Conservation (phyloP, 352 stramenopile genomes). For the Thraustochytrium sp. region DNA sequence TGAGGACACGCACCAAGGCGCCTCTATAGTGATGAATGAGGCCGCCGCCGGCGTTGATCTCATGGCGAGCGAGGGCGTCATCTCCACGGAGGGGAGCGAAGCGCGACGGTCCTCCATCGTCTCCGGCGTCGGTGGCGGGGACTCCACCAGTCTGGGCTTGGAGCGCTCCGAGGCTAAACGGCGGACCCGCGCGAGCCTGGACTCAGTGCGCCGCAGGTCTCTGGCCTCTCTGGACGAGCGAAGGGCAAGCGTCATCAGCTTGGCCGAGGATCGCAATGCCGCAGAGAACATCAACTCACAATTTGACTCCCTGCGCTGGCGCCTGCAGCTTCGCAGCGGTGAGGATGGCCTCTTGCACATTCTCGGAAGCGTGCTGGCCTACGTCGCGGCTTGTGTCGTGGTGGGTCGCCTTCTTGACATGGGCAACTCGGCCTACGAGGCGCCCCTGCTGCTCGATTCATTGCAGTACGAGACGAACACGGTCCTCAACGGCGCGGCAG, state of each 20-base stretch:
- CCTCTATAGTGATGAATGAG: too few species aligned
- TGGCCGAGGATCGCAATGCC: not conserved
- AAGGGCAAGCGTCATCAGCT: not conserved
- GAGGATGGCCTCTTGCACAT: not conserved
- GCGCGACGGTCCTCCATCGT: too few species aligned
- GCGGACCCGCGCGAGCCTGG: not conserved
- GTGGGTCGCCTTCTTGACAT: not conserved
- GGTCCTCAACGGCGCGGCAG: not conserved
- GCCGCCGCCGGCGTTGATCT: too few species aligned
- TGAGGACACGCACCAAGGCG: too few species aligned
- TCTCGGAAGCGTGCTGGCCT: not conserved
- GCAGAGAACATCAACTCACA: not conserved
- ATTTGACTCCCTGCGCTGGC: not conserved
- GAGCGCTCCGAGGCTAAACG: not conserved
- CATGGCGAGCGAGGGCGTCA: too few species aligned
- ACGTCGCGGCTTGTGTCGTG: not conserved
- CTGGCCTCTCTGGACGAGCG: not conserved
- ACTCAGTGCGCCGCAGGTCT: not conserved
- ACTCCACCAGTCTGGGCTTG: not conserved
- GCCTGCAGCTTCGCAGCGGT: not conserved
- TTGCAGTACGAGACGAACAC: not conserved
- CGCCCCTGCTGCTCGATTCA: not conserved
- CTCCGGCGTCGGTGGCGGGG: not conserved
- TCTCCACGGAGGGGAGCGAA: too few species aligned
- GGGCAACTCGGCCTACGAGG: not conserved